These are phyloP conservation scores for Aspergillus brasiliensis DNA, from an alignment of 2,329 filamentous ascomycete species.

Conservation along the genomic window DNA sequence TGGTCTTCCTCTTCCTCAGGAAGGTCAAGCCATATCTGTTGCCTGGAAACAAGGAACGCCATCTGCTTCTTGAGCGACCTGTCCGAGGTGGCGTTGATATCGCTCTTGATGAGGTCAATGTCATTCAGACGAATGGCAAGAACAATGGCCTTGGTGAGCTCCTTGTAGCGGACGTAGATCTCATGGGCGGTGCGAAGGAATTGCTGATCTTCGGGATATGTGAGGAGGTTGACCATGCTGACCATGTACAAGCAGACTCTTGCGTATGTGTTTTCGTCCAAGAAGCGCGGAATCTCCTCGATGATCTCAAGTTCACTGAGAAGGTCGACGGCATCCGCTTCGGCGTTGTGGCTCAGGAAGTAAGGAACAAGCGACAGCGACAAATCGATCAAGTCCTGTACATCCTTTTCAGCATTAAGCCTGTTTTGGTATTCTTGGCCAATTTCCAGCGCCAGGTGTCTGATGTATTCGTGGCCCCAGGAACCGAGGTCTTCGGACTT, in stretches of 20 bases:
- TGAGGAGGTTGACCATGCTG: slow-evolving; percentile 96
- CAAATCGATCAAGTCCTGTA: slow-evolving; percentile 81
- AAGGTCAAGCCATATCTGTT: slow-evolving; percentile 80
- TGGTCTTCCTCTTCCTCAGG: slow-evolving; percentile 67
- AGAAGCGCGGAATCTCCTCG: slow-evolving; percentile 80
- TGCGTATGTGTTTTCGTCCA: slow-evolving; percentile 91
- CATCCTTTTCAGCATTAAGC: slow-evolving; percentile 79
- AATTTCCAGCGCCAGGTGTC: slow-evolving; percentile 93
- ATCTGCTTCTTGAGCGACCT: slow-evolving; percentile 87
- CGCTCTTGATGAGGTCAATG: slow-evolving; percentile 74
- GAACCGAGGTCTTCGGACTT: slow-evolving; percentile 91
- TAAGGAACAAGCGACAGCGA: slow-evolving; percentile 84
- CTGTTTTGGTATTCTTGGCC: slow-evolving; percentile 91
- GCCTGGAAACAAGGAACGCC: slow-evolving; percentile 86
- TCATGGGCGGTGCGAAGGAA: slow-evolving; percentile 91
- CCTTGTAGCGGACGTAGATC: slow-evolving; percentile 91
- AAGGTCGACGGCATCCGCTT: slow-evolving; percentile 95
- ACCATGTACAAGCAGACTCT: slow-evolving; percentile 97
- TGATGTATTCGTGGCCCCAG: slow-evolving; percentile 98
- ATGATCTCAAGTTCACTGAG: slow-evolving; percentile 98
- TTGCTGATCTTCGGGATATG: slow-evolving; percentile 94
- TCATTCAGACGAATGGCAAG: slow-evolving; percentile 94
- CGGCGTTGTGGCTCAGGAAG: slow-evolving; percentile 95
- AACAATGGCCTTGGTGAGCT: slow-evolving; percentile 89
- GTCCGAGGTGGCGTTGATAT: slow-evolving; percentile 80